Percentiles rank a stretch among this genome's conserved stretches.
Evolutionary conservation across 306 rosid genomes (phyloP).

Genomic region (Acacia melanoxylon): DNA sequence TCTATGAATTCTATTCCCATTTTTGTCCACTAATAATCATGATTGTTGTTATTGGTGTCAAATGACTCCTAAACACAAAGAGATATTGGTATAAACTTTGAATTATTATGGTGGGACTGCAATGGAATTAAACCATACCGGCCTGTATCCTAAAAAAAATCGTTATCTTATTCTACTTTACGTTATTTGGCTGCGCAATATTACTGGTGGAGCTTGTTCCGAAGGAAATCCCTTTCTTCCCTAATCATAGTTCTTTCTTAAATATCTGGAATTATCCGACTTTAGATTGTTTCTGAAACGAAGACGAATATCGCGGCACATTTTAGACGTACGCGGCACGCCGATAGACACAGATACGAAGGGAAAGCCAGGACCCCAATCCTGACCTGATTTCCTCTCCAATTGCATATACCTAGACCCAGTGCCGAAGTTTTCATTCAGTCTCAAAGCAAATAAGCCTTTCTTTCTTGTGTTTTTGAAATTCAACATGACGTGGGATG

Average conservation of each 20-base stretch:
- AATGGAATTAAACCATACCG: too few species aligned
- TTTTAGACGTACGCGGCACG: constrained; percentile 41
- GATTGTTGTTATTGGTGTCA: too few species aligned
- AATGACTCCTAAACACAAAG: too few species aligned
- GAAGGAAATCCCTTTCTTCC: neutral
- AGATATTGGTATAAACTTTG: too few species aligned
- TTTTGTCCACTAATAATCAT: too few species aligned
- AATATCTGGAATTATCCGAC: neutral
- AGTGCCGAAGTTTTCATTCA: neutral
- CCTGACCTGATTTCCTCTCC: neutral
- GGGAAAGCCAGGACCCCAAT: neutral
- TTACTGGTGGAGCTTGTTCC: neutral
- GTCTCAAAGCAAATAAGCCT: neutral
- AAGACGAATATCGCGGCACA: constrained; percentile 7
- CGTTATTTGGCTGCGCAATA: neutral
- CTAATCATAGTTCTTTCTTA: neutral
- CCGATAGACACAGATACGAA: constrained; percentile 24
- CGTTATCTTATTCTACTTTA: neutral
- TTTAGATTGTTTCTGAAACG: neutral
- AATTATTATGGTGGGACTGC: too few species aligned
- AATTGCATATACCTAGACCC: neutral
- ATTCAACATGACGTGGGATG: constrained; percentile 56
- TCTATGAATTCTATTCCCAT: too few species aligned
- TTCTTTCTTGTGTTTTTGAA: neutral
- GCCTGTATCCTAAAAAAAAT: neutral